These are phyloP conservation scores for Ceratobasidium sp. DNA, from an alignment of 1,284 basidiomycete genomes.

Conservation along the genomic window DNA sequence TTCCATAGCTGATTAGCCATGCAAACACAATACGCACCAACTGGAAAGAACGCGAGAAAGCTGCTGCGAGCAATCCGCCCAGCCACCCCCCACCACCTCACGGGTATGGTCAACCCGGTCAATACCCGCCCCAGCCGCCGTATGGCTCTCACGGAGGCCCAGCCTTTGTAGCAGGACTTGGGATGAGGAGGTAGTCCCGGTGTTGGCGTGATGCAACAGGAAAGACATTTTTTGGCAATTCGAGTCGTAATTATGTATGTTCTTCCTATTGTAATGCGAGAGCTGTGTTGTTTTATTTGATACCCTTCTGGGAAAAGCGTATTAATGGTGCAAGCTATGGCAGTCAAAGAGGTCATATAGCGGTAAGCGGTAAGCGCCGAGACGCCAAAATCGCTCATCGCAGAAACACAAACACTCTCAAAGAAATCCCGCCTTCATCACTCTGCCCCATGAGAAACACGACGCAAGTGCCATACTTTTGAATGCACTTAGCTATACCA, in stretches of 20 bases:
- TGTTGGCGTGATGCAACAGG: background rate
- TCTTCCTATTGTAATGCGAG: background rate
- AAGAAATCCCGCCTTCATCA: constrained; percentile 1
- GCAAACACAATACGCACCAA: constrained; percentile 55
- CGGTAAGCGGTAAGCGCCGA: constrained; percentile 22
- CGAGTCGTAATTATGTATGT: background rate
- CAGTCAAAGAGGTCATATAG: background rate
- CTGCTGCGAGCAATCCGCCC: background rate
- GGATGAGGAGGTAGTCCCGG: constrained; percentile 3
- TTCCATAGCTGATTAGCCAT: constrained; percentile 52
- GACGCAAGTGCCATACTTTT: too few species aligned
- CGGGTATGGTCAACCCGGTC: constrained; percentile 6
- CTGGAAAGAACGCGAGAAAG: constrained; percentile 55
- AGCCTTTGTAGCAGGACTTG: constrained; percentile 36
- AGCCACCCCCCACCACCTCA: constrained; percentile 8
- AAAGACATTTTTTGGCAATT: background rate
- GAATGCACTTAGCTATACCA: too few species aligned
- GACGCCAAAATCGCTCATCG: constrained; percentile 32
- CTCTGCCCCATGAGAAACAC: too few species aligned
- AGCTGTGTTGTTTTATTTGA: too few species aligned
- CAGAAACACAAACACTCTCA: background rate
- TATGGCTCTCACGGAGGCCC: constrained; percentile 28
- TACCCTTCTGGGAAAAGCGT: too few species aligned
- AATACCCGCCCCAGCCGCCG: constrained; percentile 8
- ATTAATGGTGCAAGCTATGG: background rate